Evolutionary conservation across 2,329 filamentous ascomycete species (phyloP), one percentile per base, ranked within the genome.

Genomic region (Lasiodiplodia hormozganensis): DNA sequence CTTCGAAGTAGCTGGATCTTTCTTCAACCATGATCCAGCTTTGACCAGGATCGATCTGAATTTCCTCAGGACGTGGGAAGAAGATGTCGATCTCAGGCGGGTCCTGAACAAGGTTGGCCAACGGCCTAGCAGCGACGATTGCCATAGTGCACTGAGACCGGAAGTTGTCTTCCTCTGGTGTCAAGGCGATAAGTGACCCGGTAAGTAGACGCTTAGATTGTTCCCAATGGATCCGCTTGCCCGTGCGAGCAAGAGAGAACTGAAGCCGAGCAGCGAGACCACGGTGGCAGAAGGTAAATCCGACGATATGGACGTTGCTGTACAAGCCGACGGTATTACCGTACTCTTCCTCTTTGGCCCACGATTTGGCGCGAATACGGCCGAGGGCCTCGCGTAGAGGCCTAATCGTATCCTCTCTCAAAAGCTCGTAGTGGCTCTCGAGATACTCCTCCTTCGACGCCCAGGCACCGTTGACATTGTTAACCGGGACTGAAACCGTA

Each of bases 21-120:
- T 91, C 86, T 75, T 97, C 93, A 0, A 97, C 81, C 92, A 97
- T 97, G 12, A 94, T 79, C 77, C 89, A 90, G 72, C 91, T 88
- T 40, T 86, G 78, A 18, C 86, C 85, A 0, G 93, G 89, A 73
- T 97, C 91, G 60, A 96, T 83, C 23, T 87, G 82, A 0, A 89
- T 82, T 28, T 94, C 87, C 2, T 87, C 81, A 0, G 83, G 74
- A 8, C 85, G 78, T 0, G 87, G 86, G 81, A 93, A 94, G 74
- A 90, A 90, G 0, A 97, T 82, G 71, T 97, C 93, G 18, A 97
- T 85, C 40, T 90, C 86, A 0, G 92, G 90, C 0, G 91, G 90
- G 53, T 88, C 86, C 38, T 87, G 83, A 49, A 90, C 85, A 0
- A 96, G 79, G 0, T 87, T 87, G 1, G 83, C 79, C 3, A 93